Evolutionary conservation across 2,329 filamentous ascomycete genomes (phyloP).

Genomic region (Fusarium sp.): DNA sequence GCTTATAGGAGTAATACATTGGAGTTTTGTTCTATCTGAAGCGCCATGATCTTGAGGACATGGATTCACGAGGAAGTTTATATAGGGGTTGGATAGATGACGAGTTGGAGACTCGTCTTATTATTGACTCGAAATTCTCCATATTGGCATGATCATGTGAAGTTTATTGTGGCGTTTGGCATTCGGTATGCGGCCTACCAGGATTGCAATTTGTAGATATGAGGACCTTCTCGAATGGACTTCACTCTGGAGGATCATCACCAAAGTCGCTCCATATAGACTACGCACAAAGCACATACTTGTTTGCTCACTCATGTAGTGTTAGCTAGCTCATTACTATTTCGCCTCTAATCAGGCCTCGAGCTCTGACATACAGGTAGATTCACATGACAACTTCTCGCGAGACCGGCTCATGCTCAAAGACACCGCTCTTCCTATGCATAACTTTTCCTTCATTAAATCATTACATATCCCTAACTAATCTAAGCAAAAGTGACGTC

Average conservation of each 20-base stretch:
- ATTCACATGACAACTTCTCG: neutral
- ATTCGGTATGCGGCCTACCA: neutral
- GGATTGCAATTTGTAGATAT: neutral
- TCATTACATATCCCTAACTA: neutral
- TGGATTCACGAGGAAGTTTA: slow-evolving; percentile 16
- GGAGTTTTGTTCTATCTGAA: slow-evolving; percentile 28
- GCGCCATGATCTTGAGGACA: slow-evolving; percentile 16
- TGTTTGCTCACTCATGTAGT: neutral
- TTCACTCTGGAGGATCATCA: neutral
- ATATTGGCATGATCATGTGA: neutral
- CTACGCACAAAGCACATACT: neutral
- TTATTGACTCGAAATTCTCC: slow-evolving; percentile 5
- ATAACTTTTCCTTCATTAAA: slow-evolving; percentile 16
- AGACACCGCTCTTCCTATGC: neutral
- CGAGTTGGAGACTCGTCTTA: slow-evolving; percentile 13
- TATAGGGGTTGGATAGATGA: slow-evolving; percentile 20
- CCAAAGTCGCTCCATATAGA: neutral
- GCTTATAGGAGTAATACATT: neutral
- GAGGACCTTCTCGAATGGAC: neutral
- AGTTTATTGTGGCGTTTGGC: neutral
- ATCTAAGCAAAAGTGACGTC: slow-evolving; percentile 51
- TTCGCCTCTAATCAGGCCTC: neutral
- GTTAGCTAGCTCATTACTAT: accelerated
- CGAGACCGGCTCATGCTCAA: neutral
- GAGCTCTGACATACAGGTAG: neutral